Percentiles rank a stretch among this genome's conserved stretches.
Conservation (phyloP, 805 yeast genomes). For the Candida insectorum region DNA sequence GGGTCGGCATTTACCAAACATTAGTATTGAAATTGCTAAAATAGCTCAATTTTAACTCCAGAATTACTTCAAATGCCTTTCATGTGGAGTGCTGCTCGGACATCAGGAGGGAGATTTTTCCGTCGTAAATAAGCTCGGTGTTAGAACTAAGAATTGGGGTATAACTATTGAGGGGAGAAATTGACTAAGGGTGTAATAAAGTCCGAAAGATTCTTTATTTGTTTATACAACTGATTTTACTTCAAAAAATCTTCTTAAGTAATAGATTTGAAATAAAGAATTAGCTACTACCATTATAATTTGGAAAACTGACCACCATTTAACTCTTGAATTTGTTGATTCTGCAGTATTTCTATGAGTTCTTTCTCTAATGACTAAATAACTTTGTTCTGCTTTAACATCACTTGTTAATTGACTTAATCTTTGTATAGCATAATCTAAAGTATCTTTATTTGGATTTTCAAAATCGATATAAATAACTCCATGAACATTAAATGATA, state of each 20-base stretch:
- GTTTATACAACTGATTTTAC: constrained; percentile 82
- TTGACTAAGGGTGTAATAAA: too few species aligned
- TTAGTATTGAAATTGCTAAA: too few species aligned
- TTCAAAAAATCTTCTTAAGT: constrained; percentile 92
- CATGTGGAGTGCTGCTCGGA: too few species aligned
- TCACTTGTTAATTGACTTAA: constrained; percentile 75
- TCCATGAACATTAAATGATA: constrained; percentile 93
- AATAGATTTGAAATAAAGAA: constrained; percentile 90
- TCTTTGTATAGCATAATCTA: constrained; percentile 80
- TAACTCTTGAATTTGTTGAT: constrained; percentile 92
- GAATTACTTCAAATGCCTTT: too few species aligned
- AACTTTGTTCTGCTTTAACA: constrained; percentile 88
- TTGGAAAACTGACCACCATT: constrained; percentile 97
- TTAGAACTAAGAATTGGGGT: too few species aligned
- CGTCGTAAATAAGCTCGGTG: too few species aligned
- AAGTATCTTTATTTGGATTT: constrained; percentile 69
- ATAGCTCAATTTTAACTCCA: too few species aligned
- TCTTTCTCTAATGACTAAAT: constrained; percentile 93
- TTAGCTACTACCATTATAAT: constrained; percentile 79
- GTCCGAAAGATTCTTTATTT: too few species aligned
- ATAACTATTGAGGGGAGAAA: too few species aligned
- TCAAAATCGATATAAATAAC: constrained; percentile 80
- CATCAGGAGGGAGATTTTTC: too few species aligned
- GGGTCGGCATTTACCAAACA: too few species aligned
- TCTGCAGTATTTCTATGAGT: constrained; percentile 98